phyloP scores from a whole-genome alignment of 805 yeast species.

The Huiozyma sinensis region DNA sequence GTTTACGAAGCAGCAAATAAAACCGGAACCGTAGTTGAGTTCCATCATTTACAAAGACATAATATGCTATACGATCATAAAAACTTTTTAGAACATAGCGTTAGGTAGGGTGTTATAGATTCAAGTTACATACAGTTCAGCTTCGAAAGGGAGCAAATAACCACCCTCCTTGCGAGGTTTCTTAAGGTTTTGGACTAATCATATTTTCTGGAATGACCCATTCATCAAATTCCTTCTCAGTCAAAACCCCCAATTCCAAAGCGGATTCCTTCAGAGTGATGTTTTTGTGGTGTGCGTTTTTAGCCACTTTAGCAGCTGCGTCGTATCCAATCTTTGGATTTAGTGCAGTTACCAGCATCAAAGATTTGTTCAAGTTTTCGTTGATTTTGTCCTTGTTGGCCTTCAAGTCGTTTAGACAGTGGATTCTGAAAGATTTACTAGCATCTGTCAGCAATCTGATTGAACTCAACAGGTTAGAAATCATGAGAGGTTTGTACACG shows the following conservation, averaged over 20 bases:
- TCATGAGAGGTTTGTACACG: constrained; percentile 95
- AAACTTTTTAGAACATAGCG: too few species aligned
- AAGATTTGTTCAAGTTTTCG: constrained; percentile 82
- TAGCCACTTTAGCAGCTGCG: constrained; percentile 93
- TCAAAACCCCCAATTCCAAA: constrained; percentile 76
- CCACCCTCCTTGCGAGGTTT: background rate
- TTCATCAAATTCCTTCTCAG: constrained; percentile 79
- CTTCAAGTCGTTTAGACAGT: constrained; percentile 89
- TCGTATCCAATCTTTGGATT: constrained; percentile 99
- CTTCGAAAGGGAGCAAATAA: background rate
- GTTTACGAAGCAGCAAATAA: too few species aligned
- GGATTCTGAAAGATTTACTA: constrained; percentile 74
- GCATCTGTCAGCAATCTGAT: constrained; percentile 87
- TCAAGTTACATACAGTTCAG: too few species aligned
- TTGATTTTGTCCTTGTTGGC: constrained; percentile 85
- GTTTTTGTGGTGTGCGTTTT: constrained; percentile 97
- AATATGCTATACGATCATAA: too few species aligned
- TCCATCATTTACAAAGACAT: too few species aligned
- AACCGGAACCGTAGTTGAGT: too few species aligned
- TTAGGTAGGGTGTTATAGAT: too few species aligned
- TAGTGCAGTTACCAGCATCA: constrained; percentile 96
- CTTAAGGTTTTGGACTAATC: constrained; percentile 73
- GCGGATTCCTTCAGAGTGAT: constrained; percentile 92
- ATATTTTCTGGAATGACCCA: constrained; percentile 97
- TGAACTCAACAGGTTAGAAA: constrained; percentile 79